phyloP scores from a whole-genome alignment of 495 filamentous ascomycete species.

The Recurvomyces mirabilis region DNA sequence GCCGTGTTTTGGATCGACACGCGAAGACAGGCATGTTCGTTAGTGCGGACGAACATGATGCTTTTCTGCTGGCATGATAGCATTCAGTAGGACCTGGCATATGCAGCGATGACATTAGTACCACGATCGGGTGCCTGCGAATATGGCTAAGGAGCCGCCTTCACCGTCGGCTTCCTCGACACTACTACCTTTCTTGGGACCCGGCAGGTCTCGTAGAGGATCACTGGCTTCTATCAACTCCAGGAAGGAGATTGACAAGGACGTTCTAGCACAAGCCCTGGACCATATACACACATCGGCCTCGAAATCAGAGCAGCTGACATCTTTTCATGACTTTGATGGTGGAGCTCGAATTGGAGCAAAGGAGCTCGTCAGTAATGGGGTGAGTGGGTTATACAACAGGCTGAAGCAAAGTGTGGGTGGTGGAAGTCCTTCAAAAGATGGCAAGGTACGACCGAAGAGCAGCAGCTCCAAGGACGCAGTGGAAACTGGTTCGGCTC shows the following conservation, averaged over 20 bases:
- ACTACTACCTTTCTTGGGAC: conserved; percentile 21
- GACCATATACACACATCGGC: conserved; percentile 77
- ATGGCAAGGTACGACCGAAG: conserved; percentile 6
- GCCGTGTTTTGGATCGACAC: too few species aligned
- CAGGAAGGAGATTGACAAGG: conserved; percentile 50
- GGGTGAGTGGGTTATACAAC: conserved; percentile 75
- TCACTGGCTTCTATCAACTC: conserved; percentile 55
- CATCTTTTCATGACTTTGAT: conserved; percentile 79
- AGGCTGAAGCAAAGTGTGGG: conserved; percentile 38
- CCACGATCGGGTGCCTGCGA: not conserved
- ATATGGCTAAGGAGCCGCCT: conserved; percentile 18
- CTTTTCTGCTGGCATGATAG: too few species aligned
- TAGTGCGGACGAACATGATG: too few species aligned
- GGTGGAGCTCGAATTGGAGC: conserved; percentile 12
- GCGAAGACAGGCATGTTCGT: too few species aligned
- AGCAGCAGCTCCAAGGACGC: conserved; percentile 10
- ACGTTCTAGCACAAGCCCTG: conserved; percentile 59
- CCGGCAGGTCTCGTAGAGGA: conserved; percentile 42
- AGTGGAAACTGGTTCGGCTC: conserved; percentile 14
- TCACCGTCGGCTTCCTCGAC: conserved; percentile 21
- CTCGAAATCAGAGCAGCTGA: conserved; percentile 65
- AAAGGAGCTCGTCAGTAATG: conserved; percentile 29
- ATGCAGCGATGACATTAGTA: too few species aligned
- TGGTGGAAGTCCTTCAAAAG: conserved; percentile 8
- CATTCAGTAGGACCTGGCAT: too few species aligned